Evolutionary conservation across 305 asterid species (phyloP), one percentile per base, ranked within the genome.

Genomic region (Fraxinus sp.): DNA sequence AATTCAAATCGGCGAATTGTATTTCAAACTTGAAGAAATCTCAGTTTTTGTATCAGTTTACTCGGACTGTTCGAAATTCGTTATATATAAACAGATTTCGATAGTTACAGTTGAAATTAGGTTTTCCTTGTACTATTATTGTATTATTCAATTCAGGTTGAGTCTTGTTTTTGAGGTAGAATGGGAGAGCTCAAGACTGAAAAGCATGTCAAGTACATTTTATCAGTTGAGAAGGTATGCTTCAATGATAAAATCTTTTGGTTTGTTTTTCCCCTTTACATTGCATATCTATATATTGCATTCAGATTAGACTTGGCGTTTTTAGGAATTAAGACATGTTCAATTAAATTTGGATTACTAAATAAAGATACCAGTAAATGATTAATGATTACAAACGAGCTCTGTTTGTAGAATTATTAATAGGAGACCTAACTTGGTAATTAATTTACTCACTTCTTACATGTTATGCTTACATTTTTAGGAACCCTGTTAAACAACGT

Each of bases 111-210:
- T 10, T 68, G 36, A 35, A 4, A 24, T 80, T 74, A 57, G 78
- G 78, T 33, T 55, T 72, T 74, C 5, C 26, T 73, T 33, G 52
- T 0, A 37, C 33, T 41, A 14, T 33, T 80, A 76, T 46, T 80
- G 85, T 81, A 73, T 76, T 66, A 52, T 24, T 4, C 32, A 3
- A 7, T 68, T 82, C 14, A 59, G 3, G 13, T 72, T 36, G 35
- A 66, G 13, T 70, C 33, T 39, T 37, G 3, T 10, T 78, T 37
- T 28, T 66, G 18, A 28, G 18, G 11, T 88, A 89, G 90, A 78
- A 92, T 90, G 97, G 91, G 82, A 41, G 97, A 91, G 86, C 90
- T 91, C 77, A 79, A 76, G 85, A 86, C 73, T 80, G 93, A 90
- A 64, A 90, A 91, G 79, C 97, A 92, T 85, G 87, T 74, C 32